phyloP scores from a whole-genome alignment of 352 stramenopile genomes.

The Globisporangium splendens region DNA sequence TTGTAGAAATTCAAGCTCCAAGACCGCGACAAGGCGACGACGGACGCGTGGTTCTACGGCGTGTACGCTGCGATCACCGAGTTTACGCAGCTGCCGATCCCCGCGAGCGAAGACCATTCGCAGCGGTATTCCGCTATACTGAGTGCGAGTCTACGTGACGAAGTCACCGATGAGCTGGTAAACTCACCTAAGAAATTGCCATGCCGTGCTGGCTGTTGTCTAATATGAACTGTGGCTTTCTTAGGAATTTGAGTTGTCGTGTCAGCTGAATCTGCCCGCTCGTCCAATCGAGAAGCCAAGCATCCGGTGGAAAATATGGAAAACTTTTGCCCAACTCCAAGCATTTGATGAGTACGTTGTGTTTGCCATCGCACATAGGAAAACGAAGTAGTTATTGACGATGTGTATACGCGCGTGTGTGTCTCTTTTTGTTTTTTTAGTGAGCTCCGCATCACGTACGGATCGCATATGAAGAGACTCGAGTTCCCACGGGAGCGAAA shows the following conservation, averaged over 20 bases:
- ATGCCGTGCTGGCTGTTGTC: slow-evolving; percentile 5
- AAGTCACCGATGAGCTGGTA: slow-evolving; percentile 55
- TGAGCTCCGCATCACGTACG: slow-evolving; percentile 49
- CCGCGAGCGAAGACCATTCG: slow-evolving; percentile 29
- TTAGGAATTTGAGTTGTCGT: slow-evolving; percentile 73
- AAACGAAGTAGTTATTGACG: too few relatives aligned
- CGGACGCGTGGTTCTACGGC: slow-evolving; percentile 75
- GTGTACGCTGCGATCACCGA: slow-evolving; percentile 76
- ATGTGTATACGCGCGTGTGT: neutral
- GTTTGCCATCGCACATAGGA: too few relatives aligned
- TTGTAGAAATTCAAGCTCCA: slow-evolving; percentile 67
- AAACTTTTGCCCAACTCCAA: slow-evolving; percentile 61
- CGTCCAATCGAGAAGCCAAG: slow-evolving; percentile 58
- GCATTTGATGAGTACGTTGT: slow-evolving; percentile 61
- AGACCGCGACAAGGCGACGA: slow-evolving; percentile 73
- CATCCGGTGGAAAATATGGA: slow-evolving; percentile 79
- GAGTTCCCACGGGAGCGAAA: slow-evolving; percentile 65
- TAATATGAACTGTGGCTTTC: neutral
- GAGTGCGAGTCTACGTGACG: slow-evolving; percentile 49
- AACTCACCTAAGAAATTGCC: too few relatives aligned
- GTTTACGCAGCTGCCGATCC: slow-evolving; percentile 44
- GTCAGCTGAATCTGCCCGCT: slow-evolving; percentile 51
- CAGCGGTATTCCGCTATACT: slow-evolving; percentile 52
- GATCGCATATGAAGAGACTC: slow-evolving; percentile 52
- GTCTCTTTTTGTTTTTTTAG: slow-evolving; percentile 17